Evolutionary conservation across 1,284 basidiomycete species (phyloP).

Genomic region (Afroboletus lepidellus): DNA sequence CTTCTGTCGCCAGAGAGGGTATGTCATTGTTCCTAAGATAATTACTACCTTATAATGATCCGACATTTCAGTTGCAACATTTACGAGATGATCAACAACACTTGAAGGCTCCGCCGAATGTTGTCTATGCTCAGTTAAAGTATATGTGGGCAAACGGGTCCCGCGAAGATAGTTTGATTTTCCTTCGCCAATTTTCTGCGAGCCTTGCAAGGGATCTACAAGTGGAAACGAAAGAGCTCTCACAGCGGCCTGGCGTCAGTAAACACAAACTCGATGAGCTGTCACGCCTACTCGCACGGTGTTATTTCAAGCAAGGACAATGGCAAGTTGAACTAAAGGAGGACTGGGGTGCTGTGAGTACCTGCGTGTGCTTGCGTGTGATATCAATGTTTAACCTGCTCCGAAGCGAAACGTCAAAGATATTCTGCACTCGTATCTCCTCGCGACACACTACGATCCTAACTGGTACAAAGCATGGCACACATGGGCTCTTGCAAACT

Average conservation of each 20-base stretch:
- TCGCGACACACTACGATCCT: conserved; percentile 91
- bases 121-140: conserved; percentile 96
- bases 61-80: conserved; percentile 35
- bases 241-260: conserved; percentile 48
- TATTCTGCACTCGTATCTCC: conserved; percentile 82
- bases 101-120: conserved; percentile 87
- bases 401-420: conserved; percentile 73
- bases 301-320: conserved; percentile 95
- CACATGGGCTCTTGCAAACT: conserved; percentile 96
- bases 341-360: conserved; percentile 73
- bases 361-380: not conserved
- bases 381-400: conserved; percentile 9
- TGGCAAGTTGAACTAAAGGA: conserved; percentile 88
- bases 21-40: conserved; percentile 11
- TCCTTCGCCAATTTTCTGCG: conserved; percentile 83
- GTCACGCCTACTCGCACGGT: conserved; percentile 89
- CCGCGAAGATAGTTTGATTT: conserved; percentile 78
- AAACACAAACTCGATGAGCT: conserved; percentile 74
- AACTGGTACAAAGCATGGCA: conserved; percentile 99
- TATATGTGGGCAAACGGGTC: conserved; percentile 93
- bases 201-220: conserved; percentile 78
- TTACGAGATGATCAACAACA: conserved; percentile 52
- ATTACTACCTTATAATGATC: conserved; percentile 5
- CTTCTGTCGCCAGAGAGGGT: conserved; percentile 72
- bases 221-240: conserved; percentile 47